These are phyloP conservation scores for Xylaria sp. DNA, from an alignment of 2,329 filamentous ascomycete genomes.

Conservation along the genomic window DNA sequence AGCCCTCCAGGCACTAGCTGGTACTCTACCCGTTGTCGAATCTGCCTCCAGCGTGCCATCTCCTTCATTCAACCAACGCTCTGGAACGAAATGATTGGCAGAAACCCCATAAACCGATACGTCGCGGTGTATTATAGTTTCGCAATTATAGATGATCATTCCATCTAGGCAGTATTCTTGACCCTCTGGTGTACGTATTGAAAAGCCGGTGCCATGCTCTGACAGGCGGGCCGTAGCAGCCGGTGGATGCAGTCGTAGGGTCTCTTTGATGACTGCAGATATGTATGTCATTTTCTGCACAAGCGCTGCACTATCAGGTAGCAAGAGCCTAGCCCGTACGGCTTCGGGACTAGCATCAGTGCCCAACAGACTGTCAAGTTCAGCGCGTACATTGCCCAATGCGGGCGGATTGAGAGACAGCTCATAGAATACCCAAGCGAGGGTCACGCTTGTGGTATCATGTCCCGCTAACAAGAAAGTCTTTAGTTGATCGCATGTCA, in stretches of 20 bases:
- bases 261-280: constrained; percentile 55
- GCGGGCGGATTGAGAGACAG: constrained; percentile 50
- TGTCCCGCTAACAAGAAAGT: constrained; percentile 57
- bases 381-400: constrained; percentile 47
- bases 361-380: constrained; percentile 53
- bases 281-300: constrained; percentile 51
- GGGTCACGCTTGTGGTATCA: constrained; percentile 54
- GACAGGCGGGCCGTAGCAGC: constrained; percentile 49
- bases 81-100: constrained; percentile 53
- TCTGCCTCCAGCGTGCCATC: not conserved
- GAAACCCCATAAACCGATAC: constrained; percentile 51
- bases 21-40: constrained; percentile 30
- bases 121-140: constrained; percentile 52
- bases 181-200: constrained; percentile 47
- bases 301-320: constrained; percentile 47
- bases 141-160: constrained; percentile 51
- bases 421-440: constrained; percentile 54
- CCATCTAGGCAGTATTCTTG: constrained; percentile 50
- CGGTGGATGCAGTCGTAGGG: constrained; percentile 51
- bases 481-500: constrained; percentile 53
- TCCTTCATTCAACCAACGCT: constrained; percentile 53
- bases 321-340: constrained; percentile 45
- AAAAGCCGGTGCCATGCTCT: constrained; percentile 45
- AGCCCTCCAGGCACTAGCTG: constrained; percentile 56
- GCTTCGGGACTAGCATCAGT: constrained; percentile 44